Evolutionary conservation across 2,329 filamentous ascomycete genomes (phyloP).

Genomic region (Microdochium bolleyi): DNA sequence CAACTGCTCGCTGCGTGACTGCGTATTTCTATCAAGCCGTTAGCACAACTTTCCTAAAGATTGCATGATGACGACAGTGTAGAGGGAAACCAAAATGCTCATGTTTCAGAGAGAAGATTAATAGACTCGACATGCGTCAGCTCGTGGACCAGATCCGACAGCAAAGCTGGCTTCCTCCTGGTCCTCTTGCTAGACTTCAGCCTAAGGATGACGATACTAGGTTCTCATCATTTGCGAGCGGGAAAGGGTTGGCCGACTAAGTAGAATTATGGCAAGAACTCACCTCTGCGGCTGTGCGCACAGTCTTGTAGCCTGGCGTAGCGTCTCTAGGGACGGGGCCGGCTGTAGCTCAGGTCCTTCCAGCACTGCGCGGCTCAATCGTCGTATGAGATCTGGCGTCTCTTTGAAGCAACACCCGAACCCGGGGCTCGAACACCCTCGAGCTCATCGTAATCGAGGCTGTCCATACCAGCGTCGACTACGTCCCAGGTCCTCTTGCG

Average conservation of each 20-base stretch:
- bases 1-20: too few relatives aligned
- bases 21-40: too few relatives aligned
- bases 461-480: conserved; percentile 52
- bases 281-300: conserved; percentile 10
- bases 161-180: conserved; percentile 18
- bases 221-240: conserved; percentile 67
- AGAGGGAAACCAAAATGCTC: neutral
- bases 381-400: conserved; percentile 39
- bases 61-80: too few relatives aligned
- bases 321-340: neutral
- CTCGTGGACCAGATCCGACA: conserved; percentile 14
- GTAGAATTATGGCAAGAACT: conserved; percentile 8
- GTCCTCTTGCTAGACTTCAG: conserved; percentile 47
- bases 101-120: conserved; percentile 49
- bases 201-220: conserved; percentile 96
- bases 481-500: conserved; percentile 62
- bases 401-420: conserved; percentile 23
- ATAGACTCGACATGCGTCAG: conserved; percentile 30
- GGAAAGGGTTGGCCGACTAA: neutral
- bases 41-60: too few relatives aligned
- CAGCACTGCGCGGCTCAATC: conserved; percentile 18
- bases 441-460: conserved; percentile 50
- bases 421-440: conserved; percentile 12
- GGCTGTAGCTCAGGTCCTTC: too few relatives aligned
- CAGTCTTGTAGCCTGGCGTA: neutral